Evolutionary conservation across 1,284 basidiomycete genomes (phyloP).

Genomic region (Fomitiporia mediterranea): DNA sequence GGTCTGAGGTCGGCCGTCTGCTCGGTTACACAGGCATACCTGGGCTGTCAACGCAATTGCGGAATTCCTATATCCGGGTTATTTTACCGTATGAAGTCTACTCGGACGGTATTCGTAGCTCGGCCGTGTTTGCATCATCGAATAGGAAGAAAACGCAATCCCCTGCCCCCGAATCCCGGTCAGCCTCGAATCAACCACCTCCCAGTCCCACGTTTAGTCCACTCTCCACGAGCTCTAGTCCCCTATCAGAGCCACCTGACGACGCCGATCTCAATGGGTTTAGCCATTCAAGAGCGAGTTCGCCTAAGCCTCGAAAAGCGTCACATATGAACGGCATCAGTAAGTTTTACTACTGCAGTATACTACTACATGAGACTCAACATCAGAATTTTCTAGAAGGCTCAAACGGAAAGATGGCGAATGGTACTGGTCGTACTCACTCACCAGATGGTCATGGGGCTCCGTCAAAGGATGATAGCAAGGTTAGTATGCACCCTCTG

Average conservation of each 20-base stretch:
- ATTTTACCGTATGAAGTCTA: constrained; percentile 95
- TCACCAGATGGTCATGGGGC: not conserved
- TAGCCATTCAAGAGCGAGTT: constrained; percentile 22
- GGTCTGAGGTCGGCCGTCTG: constrained; percentile 79
- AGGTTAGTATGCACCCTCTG: not conserved
- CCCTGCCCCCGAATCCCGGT: constrained; percentile 20
- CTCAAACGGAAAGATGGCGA: constrained; percentile 10
- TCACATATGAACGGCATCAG: constrained; percentile 36
- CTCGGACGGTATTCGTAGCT: constrained; percentile 69
- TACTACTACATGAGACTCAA: not conserved
- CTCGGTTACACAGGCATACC: constrained; percentile 81
- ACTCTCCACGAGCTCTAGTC: constrained; percentile 65
- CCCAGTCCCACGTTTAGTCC: constrained; percentile 64
- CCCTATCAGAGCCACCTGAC: constrained; percentile 74
- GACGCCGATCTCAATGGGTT: constrained; percentile 57
- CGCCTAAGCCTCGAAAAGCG: constrained; percentile 37
- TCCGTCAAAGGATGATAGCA: constrained; percentile 16
- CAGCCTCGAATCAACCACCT: constrained; percentile 10
- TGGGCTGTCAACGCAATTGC: constrained; percentile 82
- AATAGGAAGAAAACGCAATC: constrained; percentile 16
- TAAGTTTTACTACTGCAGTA: constrained; percentile 29
- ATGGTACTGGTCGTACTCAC: constrained; percentile 4
- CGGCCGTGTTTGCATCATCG: constrained; percentile 40
- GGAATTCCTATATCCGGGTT: constrained; percentile 85
- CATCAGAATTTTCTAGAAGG: not conserved